Conservation (phyloP, 176 grass and related monocot species). For the Phoenix roebelenii region DNA sequence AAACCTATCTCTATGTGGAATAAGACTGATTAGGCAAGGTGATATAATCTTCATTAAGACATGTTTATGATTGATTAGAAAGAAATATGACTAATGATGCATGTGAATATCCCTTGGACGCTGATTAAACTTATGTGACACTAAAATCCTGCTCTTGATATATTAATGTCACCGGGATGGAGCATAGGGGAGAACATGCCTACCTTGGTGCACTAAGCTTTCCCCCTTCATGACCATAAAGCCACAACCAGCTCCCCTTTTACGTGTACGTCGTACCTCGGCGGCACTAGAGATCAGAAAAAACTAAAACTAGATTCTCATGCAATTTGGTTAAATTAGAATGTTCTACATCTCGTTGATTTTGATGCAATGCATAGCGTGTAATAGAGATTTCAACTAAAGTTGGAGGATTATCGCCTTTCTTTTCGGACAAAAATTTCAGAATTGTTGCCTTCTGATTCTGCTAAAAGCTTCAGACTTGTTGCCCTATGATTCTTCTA, state of each 20-base stretch:
- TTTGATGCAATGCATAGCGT: too few relatives aligned
- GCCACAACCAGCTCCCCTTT: neutral
- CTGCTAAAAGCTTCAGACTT: too few relatives aligned
- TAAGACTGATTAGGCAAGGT: neutral
- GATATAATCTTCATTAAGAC: conserved; percentile 21
- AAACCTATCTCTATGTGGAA: neutral
- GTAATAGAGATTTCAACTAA: too few relatives aligned
- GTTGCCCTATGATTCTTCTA: too few relatives aligned
- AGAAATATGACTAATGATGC: conserved; percentile 5
- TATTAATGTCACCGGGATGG: neutral
- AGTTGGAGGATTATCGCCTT: too few relatives aligned
- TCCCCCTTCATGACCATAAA: conserved; percentile 1
- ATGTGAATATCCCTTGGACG: neutral
- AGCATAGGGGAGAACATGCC: neutral
- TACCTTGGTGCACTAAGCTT: conserved; percentile 29
- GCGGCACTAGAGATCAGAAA: too few relatives aligned
- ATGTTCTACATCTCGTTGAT: too few relatives aligned
- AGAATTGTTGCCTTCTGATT: too few relatives aligned
- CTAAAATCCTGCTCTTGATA: conserved; percentile 1
- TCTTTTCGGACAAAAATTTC: too few relatives aligned
- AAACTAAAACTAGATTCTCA: too few relatives aligned
- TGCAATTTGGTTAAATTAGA: too few relatives aligned
- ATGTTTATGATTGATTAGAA: conserved; percentile 17
- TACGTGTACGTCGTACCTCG: neutral
- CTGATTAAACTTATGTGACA: conserved; percentile 24